Base-by-base conservation (phyloP, 352 stramenopile genomes). In the Globisporangium camurandrum region DNA sequence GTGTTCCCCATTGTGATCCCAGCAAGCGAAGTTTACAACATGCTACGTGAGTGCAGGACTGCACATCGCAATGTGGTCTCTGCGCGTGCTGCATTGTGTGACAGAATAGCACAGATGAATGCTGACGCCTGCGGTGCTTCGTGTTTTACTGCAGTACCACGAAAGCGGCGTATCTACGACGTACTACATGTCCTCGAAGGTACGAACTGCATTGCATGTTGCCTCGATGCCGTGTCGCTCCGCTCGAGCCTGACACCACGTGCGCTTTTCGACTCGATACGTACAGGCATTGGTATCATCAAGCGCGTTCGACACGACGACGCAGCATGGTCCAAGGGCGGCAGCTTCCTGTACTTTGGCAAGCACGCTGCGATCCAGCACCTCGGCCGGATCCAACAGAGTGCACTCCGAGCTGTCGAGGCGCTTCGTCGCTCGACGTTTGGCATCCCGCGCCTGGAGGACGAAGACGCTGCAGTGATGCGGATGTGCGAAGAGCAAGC, bases 141-240 rank as follows among this genome's bases (percentile, higher is more conserved):
- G 11, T 51, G 2, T 31, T 49, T 53, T 31, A 10, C 11, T 46
- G 27, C 42, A 89, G 78, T 84, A 30, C 65, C 73, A 30, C 62
- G 74, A 33, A 90, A 90, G 46, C 68, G 78, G 45, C 61, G 78
- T 4, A 79, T 86, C 9, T 90, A 90, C 47, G 78, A 90, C 47
- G 78, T 88, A 10, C 56, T 90, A 20, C 76, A 90, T 40, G 78
- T 90, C 3, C 51, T 90, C 16, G 78, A 90, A 86, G 78, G 78
- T 86, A 58, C 9, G 27, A 5, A 5, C 14, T 24, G 19, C 7
- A n/a, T 36, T 19, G 23, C 23, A 45, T 5, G 41, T n/a, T n/a
- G n/a, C n/a, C n/a, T n/a, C n/a, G n/a, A n/a, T n/a, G n/a, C n/a
- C n/a, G n/a, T n/a, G n/a, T n/a, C n/a, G n/a, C n/a, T n/a, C n/a